phyloP scores from a whole-genome alignment of 768 basidiomycete genomes.

The Hypsizygus marmoreus region DNA sequence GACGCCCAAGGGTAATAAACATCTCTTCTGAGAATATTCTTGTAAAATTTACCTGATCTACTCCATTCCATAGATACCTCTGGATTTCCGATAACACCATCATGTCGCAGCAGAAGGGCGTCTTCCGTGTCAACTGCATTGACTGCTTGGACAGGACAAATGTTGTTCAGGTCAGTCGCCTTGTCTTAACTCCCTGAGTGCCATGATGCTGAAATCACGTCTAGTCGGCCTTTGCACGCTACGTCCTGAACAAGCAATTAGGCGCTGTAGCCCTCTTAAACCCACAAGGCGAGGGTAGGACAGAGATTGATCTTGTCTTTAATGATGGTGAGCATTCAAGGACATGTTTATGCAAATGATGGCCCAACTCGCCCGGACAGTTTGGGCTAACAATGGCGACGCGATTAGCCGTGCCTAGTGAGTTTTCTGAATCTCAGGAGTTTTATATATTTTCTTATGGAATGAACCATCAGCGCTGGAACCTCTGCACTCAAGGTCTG shows the following conservation, averaged over 20 bases:
- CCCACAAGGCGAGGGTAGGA: slow-evolving; percentile 50
- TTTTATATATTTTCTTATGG: slow-evolving; percentile 1
- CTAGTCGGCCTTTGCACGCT: slow-evolving; percentile 89
- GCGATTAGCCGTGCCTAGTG: slow-evolving; percentile 88
- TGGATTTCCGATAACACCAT: slow-evolving; percentile 75
- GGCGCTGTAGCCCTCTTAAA: slow-evolving; percentile 70
- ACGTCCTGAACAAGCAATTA: slow-evolving; percentile 75
- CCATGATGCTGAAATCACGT: background rate
- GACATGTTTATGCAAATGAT: background rate
- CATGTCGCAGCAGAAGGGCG: slow-evolving; percentile 81
- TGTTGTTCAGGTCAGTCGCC: slow-evolving; percentile 73
- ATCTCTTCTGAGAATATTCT: slow-evolving; percentile 2
- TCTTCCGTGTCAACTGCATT: slow-evolving; percentile 92
- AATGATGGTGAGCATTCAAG: slow-evolving; percentile 61
- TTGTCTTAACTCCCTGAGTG: background rate
- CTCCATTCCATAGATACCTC: slow-evolving; percentile 62
- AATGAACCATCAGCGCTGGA: slow-evolving; percentile 62
- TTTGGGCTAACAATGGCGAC: slow-evolving; percentile 99
- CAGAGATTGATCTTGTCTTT: slow-evolving; percentile 72
- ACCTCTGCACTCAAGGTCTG: slow-evolving; percentile 93
- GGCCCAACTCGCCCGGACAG: slow-evolving; percentile 46
- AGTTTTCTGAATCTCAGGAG: slow-evolving; percentile 28
- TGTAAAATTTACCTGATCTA: slow-evolving; percentile 6
- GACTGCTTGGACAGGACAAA: slow-evolving; percentile 96
- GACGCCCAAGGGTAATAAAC: slow-evolving; percentile 76